phyloP scores from a whole-genome alignment of 768 basidiomycete species.

The Rossbeevera mucosa region DNA sequence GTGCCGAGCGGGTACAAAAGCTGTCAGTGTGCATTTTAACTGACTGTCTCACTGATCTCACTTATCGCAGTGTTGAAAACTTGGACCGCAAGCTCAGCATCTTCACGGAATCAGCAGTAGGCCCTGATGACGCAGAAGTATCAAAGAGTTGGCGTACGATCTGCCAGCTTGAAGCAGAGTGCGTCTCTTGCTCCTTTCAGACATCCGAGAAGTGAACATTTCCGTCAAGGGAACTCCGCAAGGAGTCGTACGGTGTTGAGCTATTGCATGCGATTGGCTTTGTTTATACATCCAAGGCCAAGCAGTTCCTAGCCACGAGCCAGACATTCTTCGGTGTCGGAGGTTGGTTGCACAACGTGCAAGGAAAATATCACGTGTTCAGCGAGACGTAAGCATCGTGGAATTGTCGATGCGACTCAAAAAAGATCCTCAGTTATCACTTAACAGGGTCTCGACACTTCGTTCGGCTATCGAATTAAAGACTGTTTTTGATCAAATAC shows the following conservation, averaged over 20 bases:
- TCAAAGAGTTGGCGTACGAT: conserved; percentile 70
- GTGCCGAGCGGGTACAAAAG: conserved; percentile 69
- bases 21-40: conserved; percentile 34
- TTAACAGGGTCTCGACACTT: conserved; percentile 69
- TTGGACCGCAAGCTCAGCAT: conserved; percentile 80
- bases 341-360: conserved; percentile 90
- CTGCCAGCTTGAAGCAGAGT: conserved; percentile 80
- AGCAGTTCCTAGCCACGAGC: conserved; percentile 75
- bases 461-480: conserved; percentile 87
- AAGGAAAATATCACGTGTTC: conserved; percentile 89
- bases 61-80: conserved; percentile 48
- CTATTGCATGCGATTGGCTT: conserved; percentile 83
- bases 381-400: conserved; percentile 75
- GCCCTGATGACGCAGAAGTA: conserved; percentile 66
- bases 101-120: conserved; percentile 78
- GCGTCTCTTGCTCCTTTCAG: conserved; percentile 28
- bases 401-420: neutral
- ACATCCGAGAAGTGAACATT: conserved; percentile 4
- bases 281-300: conserved; percentile 77
- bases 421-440: conserved; percentile 3
- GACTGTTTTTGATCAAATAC: conserved; percentile 85
- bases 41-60: neutral
- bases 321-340: conserved; percentile 74
- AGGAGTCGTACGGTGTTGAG: conserved; percentile 84
- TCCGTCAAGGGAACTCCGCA: conserved; percentile 67